phyloP scores from a whole-genome alignment of 2,329 filamentous ascomycete species.

The Aspergillus alliaceus region DNA sequence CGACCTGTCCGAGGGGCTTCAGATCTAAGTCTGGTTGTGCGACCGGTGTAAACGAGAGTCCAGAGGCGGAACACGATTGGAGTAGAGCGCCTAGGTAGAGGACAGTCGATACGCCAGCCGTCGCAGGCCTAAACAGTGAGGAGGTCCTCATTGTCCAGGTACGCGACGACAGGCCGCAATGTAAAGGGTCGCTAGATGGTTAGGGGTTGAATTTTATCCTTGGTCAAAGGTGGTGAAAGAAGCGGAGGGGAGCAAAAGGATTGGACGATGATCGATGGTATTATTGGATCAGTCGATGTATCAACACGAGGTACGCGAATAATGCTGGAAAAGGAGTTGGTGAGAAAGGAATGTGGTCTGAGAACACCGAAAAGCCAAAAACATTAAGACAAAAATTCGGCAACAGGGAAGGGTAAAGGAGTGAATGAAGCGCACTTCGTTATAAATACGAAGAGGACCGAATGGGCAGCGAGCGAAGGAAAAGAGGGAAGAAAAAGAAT shows the following conservation, averaged over 20 bases:
- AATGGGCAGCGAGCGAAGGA: conserved; percentile 14
- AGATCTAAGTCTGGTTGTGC: conserved; percentile 62
- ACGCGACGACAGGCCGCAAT: conserved; percentile 37
- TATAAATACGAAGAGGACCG: conserved; percentile 10
- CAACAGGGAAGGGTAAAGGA: conserved; percentile 12
- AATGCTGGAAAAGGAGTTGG: conserved; percentile 16
- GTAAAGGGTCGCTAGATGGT: conserved; percentile 8
- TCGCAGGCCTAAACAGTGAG: conserved; percentile 48
- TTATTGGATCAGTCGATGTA: neutral
- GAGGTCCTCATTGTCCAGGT: conserved; percentile 43
- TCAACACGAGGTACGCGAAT: neutral
- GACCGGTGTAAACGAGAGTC: conserved; percentile 37
- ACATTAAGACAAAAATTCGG: conserved; percentile 11
- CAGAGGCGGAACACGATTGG: conserved; percentile 25
- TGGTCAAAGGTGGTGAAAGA: conserved; percentile 11
- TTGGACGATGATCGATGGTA: neutral
- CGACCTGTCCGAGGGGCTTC: conserved; percentile 74
- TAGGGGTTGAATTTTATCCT: neutral
- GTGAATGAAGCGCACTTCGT: conserved; percentile 5
- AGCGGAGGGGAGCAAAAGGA: neutral
- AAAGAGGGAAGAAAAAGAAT: neutral
- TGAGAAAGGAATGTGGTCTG: conserved; percentile 15
- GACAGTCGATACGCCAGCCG: conserved; percentile 39
- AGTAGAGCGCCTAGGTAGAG: conserved; percentile 27
- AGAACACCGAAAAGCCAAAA: conserved; percentile 11